Percentiles rank a stretch among this genome's conserved stretches.
Conservation (phyloP, 257 asterid species). For the Asclepias syriaca region DNA sequence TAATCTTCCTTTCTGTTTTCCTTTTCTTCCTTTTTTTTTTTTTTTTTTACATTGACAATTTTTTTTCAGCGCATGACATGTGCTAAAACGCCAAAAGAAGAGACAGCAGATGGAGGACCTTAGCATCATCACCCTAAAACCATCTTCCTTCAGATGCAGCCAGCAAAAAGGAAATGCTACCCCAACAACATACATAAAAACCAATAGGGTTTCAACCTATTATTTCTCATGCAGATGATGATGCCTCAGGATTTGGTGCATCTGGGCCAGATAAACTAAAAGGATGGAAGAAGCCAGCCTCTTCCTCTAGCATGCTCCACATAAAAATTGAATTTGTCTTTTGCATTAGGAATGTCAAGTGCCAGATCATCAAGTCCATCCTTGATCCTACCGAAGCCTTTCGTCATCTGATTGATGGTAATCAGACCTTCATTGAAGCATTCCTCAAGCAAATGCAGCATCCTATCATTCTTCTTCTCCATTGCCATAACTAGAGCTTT, state of each 20-base stretch:
- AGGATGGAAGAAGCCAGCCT: conserved; percentile 60
- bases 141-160: conserved; percentile 17
- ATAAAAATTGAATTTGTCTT: conserved; percentile 64
- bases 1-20: background rate
- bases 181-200: conserved; percentile 19
- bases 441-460: conserved; percentile 69
- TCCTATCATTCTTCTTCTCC: conserved; percentile 97
- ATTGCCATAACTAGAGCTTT: conserved; percentile 97
- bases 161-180: conserved; percentile 2
- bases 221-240: conserved; percentile 25
- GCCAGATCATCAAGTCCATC: conserved; percentile 94
- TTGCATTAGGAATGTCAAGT: conserved; percentile 90
- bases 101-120: conserved; percentile 13
- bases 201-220: conserved; percentile 10
- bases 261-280: conserved; percentile 27
- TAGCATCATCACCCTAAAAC: conserved; percentile 15
- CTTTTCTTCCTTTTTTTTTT: too few species aligned
- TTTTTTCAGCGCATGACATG: conserved; percentile 7
- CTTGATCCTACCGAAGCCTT: conserved; percentile 78
- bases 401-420: conserved; percentile 89
- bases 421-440: conserved; percentile 87
- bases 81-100: conserved; percentile 3
- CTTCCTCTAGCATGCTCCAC: conserved; percentile 47
- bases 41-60: conserved; percentile 18
- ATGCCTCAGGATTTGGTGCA: conserved; percentile 14